These are phyloP conservation scores for Chamaenerion angustifolium DNA, from an alignment of 345 rosid species.

Conservation along the genomic window DNA sequence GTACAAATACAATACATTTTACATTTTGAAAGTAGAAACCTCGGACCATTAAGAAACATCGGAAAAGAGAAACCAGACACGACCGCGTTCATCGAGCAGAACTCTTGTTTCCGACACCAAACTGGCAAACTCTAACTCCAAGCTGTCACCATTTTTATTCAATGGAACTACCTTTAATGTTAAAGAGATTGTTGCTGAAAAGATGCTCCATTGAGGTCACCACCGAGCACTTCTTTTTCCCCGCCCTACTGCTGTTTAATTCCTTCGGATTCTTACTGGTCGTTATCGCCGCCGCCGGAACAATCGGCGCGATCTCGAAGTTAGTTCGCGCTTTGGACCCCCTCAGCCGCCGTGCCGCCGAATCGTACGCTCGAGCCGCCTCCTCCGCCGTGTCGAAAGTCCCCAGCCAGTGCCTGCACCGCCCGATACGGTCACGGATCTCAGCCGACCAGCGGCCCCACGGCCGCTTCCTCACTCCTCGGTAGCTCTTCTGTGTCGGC, in stretches of 20 bases:
- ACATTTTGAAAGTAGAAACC: no score
- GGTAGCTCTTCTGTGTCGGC: slow-evolving; percentile 41
- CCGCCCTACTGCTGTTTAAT: slow-evolving; percentile 17
- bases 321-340: slow-evolving; percentile 85
- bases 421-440: slow-evolving; percentile 77
- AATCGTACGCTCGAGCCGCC: slow-evolving; percentile 85
- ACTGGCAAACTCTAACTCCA: slow-evolving; percentile 45
- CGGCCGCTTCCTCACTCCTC: slow-evolving; percentile 92
- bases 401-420: slow-evolving; percentile 95
- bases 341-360: slow-evolving; percentile 76
- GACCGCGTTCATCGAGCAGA: background rate
- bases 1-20: no score
- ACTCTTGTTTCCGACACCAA: slow-evolving; percentile 14
- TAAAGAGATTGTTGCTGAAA: slow-evolving; percentile 18
- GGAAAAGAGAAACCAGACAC: background rate
- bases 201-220: slow-evolving; percentile 60
- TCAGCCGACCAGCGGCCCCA: slow-evolving; percentile 99
- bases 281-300: slow-evolving; percentile 18
- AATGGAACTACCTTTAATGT: slow-evolving; percentile 1
- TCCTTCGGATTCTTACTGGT: slow-evolving; percentile 6
- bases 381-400: slow-evolving; percentile 94
- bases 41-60: no score
- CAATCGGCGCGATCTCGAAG: slow-evolving; percentile 36
- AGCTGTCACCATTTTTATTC: background rate
- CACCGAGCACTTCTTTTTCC: slow-evolving; percentile 41